Base-by-base conservation (phyloP, 768 basidiomycete genomes). In the Mrakia blollopis region DNA sequence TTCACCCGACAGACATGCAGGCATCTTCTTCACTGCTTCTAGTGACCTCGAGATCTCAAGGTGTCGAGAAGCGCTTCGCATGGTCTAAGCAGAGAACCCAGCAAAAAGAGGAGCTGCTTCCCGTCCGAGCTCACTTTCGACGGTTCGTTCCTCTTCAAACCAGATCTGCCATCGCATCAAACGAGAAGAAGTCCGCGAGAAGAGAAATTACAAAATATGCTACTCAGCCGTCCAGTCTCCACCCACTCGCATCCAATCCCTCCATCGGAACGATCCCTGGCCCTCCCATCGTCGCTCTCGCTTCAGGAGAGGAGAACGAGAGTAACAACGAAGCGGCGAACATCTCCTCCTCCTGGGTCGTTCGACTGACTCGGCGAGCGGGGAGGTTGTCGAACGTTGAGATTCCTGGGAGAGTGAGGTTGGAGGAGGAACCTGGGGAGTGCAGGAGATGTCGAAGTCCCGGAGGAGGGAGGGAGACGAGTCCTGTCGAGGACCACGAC, bases 331-430 rank as follows among this genome's bases (percentile, higher is more conserved):
- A n/a, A 10, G 69, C 50, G 14, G 69, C 50, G 28, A 54, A 52
- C 50, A 47, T 71, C 44, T 71, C 69, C 32, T 71, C 50, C 69
- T 71, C 44, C 28, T 37, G 28, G 7, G 28, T 47, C 8, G 25
- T 47, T 41, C n/a, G 28, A 30, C 44, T 30, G 14, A 25, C 69
- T 54, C 69, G n/a, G 11, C 69, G 23, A 10, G 50, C 47, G 0
- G 39, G 30, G 7, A n/a, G 39, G 23, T 9, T 28, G 50, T 71
- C 69, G 50, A 71, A 71, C 9, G 44, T 71, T 3, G 47, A 13
- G n/a, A 71, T 47, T 14, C 69, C 50, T 13, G 69, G 69, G 4
- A 54, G 69, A n/a, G 50, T 47, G 44, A 50, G 69, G 50, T 47
- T 52, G 28, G 69, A 71, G 44, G 69, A 30, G 18, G 68, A 69